Evolutionary conservation across 495 filamentous ascomycete species (phyloP), one percentile per base, ranked within the genome.

Genomic region (Melanomma pulvis-pyrius): DNA sequence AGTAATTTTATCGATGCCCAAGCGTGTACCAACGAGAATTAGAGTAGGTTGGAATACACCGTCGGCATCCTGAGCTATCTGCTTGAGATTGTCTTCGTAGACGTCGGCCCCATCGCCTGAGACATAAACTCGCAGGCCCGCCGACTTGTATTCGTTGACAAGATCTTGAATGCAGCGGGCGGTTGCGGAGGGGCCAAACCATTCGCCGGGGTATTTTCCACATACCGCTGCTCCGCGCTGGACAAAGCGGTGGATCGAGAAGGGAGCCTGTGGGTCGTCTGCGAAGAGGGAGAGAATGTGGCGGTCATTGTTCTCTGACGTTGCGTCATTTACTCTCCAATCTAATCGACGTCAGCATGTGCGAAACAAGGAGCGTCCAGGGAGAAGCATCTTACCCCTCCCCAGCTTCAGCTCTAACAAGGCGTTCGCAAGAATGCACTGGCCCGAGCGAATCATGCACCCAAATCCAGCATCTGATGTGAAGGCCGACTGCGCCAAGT

Each of bases 121-220:
- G 5, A 92, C 86, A 73, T 98, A 98, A 44, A 98, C 92, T 46
- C 84, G 84, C 12, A 98, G 78, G 9, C 79, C 82, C 5, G 82
- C 81, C 11, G 80, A 74, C 50, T 79, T 72, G 65, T 86, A 81
- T 61, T 84, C 75, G 59, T 85, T 85, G 24, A 87, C 87, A 30
- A 99, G 81, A 8, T 88, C 87, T 92, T 96, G 88, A 58, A 99
- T 96, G 75, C 96, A 97, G 61, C 87, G 86, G n/a, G 96, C 92
- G 1, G 96, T 96, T 6, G 96, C 94, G 17, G 92, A 96, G n/a
- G 96, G 96, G 11, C 96, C 96, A 81, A 99, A 99, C 96, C 96
- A 99, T 77, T 97, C 91, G 25, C 96, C 96, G 0, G 96, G 93
- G 75, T 93, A 89, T 74, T 97, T 98, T 7, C 92, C 92, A 74